These are phyloP conservation scores for Pseudozyma tsukubaensis DNA, from an alignment of 1,284 basidiomycete species.

Conservation along the genomic window DNA sequence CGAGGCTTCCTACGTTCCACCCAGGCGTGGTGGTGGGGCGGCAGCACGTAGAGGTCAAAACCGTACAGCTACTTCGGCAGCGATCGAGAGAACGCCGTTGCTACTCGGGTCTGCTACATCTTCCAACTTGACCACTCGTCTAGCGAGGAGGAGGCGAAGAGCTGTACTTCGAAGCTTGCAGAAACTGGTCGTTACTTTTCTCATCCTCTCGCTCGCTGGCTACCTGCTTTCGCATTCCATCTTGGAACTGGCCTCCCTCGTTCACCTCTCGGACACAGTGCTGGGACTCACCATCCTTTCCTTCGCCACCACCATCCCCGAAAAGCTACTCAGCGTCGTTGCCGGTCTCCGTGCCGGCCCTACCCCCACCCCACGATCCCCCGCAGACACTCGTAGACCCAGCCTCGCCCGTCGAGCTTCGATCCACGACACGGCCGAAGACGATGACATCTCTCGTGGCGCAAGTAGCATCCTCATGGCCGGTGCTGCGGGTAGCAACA, in stretches of 20 bases:
- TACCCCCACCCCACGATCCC: conserved; percentile 6
- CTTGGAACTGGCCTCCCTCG: conserved; percentile 52
- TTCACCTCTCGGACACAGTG: conserved; percentile 59
- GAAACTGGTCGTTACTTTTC: conserved; percentile 40
- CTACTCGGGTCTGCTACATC: conserved; percentile 41
- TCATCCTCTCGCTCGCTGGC: conserved; percentile 60
- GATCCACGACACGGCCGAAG: conserved; percentile 27
- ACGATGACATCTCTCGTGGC: conserved; percentile 41
- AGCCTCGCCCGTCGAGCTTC: conserved; percentile 32
- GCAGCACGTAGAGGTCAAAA: conserved; percentile 28
- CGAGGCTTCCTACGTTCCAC: conserved; percentile 31
- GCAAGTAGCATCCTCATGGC: conserved; percentile 65
- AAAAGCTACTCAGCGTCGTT: conserved; percentile 65
- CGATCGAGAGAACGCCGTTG: conserved; percentile 37
- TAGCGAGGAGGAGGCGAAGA: conserved; percentile 20
- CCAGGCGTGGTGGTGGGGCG: conserved; percentile 16
- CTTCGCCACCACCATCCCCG: conserved; percentile 67
- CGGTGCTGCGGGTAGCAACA: conserved; percentile 66
- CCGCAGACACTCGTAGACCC: conserved; percentile 12
- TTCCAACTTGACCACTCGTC: conserved; percentile 27
- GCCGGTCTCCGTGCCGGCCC: conserved; percentile 40
- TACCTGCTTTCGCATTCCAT: conserved; percentile 64
- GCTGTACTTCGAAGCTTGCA: conserved; percentile 25
- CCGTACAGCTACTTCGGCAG: conserved; percentile 40
- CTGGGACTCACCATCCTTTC: conserved; percentile 64